Conservation (phyloP, 768 basidiomycete genomes). For the Russula abietina region DNA sequence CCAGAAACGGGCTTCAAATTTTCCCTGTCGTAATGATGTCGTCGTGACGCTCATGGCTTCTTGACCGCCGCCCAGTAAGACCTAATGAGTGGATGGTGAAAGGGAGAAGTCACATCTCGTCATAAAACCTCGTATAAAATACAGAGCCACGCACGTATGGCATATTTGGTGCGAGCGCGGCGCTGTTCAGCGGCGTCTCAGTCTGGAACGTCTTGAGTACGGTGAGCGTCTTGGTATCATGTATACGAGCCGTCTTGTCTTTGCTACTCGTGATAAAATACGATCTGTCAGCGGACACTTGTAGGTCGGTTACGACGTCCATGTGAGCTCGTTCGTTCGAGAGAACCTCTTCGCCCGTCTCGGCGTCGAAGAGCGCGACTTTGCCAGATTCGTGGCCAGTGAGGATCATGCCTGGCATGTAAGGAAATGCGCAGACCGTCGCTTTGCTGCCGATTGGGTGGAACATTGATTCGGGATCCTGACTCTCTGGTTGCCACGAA, state of each 20-base stretch:
- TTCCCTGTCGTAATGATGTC: slow-evolving; percentile 87
- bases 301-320: slow-evolving; percentile 86
- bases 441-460: slow-evolving; percentile 90
- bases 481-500: slow-evolving; percentile 49
- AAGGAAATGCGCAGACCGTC: slow-evolving; percentile 91
- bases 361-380: slow-evolving; percentile 84
- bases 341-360: slow-evolving; percentile 74
- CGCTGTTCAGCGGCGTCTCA: slow-evolving; percentile 93
- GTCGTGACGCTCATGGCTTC: slow-evolving; percentile 98
- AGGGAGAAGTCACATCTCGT: neutral
- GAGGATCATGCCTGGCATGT: slow-evolving; percentile 68
- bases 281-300: slow-evolving; percentile 81
- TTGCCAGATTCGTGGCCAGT: slow-evolving; percentile 98
- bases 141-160: slow-evolving; percentile 63
- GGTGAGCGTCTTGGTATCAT: slow-evolving; percentile 81
- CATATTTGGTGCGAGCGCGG: slow-evolving; percentile 72
- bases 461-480: slow-evolving; percentile 72
- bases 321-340: slow-evolving; percentile 86
- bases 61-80: slow-evolving; percentile 93
- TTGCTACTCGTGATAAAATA: slow-evolving; percentile 97
- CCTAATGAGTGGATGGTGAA: slow-evolving; percentile 36
- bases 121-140: neutral
- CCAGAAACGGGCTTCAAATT: slow-evolving; percentile 98
- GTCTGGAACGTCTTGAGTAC: slow-evolving; percentile 92
- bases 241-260: slow-evolving; percentile 93